A percentile compares a stretch with the other conserved stretches of the same genome.
Evolutionary conservation across 331 rosid species (phyloP).

Genomic region (Rosa hybrid): DNA sequence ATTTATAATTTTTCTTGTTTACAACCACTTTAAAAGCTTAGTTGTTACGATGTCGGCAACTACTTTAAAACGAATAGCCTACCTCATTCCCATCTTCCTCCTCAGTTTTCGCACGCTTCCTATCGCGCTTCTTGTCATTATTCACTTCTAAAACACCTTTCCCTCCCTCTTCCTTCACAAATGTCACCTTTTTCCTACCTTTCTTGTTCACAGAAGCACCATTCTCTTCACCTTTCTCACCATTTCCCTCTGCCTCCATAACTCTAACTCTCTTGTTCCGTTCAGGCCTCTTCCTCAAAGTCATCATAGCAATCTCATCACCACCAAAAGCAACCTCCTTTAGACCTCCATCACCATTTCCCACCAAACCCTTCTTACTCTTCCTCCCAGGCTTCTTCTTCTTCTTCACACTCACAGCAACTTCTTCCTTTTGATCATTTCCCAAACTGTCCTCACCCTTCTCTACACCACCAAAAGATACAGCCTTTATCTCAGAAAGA

Average conservation of each 20-base stretch:
- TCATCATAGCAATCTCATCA: neutral
- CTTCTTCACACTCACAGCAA: neutral
- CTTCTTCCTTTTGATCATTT: neutral
- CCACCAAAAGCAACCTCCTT: neutral
- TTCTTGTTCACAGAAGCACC: neutral
- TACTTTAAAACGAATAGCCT: neutral
- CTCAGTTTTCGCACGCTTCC: neutral
- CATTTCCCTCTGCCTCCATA: neutral
- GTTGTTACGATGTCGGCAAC: no score
- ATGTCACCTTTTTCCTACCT: neutral
- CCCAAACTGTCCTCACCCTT: neutral
- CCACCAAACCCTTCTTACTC: slow-evolving; percentile 6
- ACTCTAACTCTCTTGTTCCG: neutral
- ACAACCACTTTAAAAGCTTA: no score
- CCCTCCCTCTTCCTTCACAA: neutral
- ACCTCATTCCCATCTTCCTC: neutral
- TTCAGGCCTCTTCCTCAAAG: neutral
- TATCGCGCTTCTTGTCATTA: neutral
- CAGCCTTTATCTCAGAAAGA: neutral
- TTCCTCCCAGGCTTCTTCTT: neutral
- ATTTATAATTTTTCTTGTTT: neutral
- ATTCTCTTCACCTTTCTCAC: neutral
- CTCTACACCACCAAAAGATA: no score
- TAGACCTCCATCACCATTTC: neutral
- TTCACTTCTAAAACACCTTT: neutral